A percentile compares a stretch with the other conserved stretches of the same genome.
These are phyloP conservation scores for Linnemannia elongata DNA, from an alignment of 192 early-diverging fungal species.

Conservation along the genomic window DNA sequence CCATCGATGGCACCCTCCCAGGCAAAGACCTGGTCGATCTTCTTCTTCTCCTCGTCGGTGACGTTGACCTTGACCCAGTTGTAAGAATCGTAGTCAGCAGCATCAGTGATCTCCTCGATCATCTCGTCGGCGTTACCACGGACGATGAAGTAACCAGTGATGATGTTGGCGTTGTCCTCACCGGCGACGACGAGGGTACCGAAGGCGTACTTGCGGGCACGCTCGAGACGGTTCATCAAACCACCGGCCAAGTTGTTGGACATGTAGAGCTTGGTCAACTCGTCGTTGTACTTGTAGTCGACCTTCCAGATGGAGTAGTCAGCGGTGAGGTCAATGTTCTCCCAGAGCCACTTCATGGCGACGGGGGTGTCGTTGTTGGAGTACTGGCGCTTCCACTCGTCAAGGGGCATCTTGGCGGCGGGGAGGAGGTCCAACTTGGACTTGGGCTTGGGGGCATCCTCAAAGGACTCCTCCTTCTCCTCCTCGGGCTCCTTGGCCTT, in stretches of 20 bases:
- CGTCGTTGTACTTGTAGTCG: constrained; percentile 96
- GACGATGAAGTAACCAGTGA: constrained; percentile 95
- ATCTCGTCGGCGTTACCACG: constrained; percentile 71
- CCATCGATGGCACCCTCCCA: constrained; percentile 88
- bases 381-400: constrained; percentile 98
- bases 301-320: constrained; percentile 95
- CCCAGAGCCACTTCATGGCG: constrained; percentile 96
- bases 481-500: constrained; percentile 65
- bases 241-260: constrained; percentile 95
- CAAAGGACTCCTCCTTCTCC: constrained; percentile 71
- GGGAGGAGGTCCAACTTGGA: constrained; percentile 91
- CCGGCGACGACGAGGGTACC: constrained; percentile 88
- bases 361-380: constrained; percentile 95
- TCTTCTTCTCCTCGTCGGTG: constrained; percentile 65
- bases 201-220: constrained; percentile 95
- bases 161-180: constrained; percentile 87
- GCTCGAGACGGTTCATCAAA: constrained; percentile 93
- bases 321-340: constrained; percentile 82
- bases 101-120: constrained; percentile 67
- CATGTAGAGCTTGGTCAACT: constrained; percentile 92
- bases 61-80: constrained; percentile 83
- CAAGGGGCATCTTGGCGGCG: constrained; percentile 83
- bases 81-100: constrained; percentile 93
- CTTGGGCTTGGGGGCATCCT: constrained; percentile 91
- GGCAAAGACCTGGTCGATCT: constrained; percentile 63